phyloP scores from a whole-genome alignment of 192 early-diverging fungal species.

The Paraglomus occultum region DNA sequence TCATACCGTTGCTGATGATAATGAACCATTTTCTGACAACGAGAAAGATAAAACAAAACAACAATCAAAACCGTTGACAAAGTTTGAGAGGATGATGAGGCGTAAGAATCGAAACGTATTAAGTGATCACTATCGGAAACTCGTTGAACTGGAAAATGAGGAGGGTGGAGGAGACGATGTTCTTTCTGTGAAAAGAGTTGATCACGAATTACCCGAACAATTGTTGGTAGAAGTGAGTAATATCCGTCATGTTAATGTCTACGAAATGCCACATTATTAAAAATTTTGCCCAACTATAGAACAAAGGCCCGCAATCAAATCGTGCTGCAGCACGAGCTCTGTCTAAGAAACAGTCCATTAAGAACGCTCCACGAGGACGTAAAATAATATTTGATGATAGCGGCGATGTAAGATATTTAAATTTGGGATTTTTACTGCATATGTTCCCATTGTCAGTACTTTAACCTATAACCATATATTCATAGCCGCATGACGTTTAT shows the following conservation, averaged over 20 bases:
- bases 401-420: slow-evolving; percentile 57
- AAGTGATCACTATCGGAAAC: slow-evolving; percentile 86
- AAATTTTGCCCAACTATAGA: slow-evolving; percentile 30
- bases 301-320: neutral
- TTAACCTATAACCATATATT: slow-evolving; percentile 3
- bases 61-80: slow-evolving; percentile 58
- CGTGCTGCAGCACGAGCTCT: slow-evolving; percentile 14
- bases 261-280: slow-evolving; percentile 29
- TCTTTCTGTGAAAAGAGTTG: slow-evolving; percentile 76
- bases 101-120: slow-evolving; percentile 89
- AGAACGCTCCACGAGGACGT: slow-evolving; percentile 66
- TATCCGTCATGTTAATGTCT: slow-evolving; percentile 19
- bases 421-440: slow-evolving; percentile 12
- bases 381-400: slow-evolving; percentile 94
- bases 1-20: slow-evolving; percentile 31
- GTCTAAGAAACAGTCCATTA: slow-evolving; percentile 41
- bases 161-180: slow-evolving; percentile 76
- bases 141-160: slow-evolving; percentile 67
- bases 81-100: slow-evolving; percentile 90
- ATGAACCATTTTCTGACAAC: slow-evolving; percentile 35
- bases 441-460: slow-evolving; percentile 1
- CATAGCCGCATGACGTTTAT: slow-evolving; percentile 61
- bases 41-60: slow-evolving; percentile 41
- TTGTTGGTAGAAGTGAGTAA: slow-evolving; percentile 38
- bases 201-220: slow-evolving; percentile 72